Conservation (phyloP, 768 basidiomycete species). For the Cystofilobasidium macerans region DNA sequence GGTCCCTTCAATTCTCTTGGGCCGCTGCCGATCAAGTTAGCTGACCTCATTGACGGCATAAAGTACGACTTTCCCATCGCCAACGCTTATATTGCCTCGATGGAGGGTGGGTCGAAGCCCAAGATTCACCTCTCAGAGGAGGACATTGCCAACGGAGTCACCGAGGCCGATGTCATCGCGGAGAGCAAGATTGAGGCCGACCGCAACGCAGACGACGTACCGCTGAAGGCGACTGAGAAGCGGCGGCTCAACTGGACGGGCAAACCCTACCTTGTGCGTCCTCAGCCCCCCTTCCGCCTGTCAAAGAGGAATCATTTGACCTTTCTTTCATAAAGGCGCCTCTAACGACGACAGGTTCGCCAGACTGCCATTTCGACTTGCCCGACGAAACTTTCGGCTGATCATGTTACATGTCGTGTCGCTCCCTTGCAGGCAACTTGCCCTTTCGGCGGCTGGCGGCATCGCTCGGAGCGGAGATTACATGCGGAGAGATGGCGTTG, state of each 20-base stretch:
- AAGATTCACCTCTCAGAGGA: conserved; percentile 22
- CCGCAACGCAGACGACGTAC: conserved; percentile 51
- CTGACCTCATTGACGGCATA: not conserved
- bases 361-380: too few relatives aligned
- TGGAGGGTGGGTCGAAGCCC: conserved; percentile 34
- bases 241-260: conserved; percentile 73
- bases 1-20: conserved; percentile 27
- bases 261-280: conserved; percentile 72
- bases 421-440: conserved; percentile 41
- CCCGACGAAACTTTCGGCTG: too few relatives aligned
- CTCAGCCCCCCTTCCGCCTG: not conserved
- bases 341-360: conserved; percentile 20
- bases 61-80: conserved; percentile 60
- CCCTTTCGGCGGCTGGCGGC: conserved; percentile 88
- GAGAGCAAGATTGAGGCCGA: conserved; percentile 38
- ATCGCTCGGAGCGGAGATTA: conserved; percentile 80
- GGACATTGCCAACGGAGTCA: conserved; percentile 21
- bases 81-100: conserved; percentile 48
- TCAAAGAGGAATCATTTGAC: not conserved
- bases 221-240: conserved; percentile 66
- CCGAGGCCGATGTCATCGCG: conserved; percentile 24
- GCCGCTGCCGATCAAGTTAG: not conserved
- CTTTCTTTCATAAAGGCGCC: conserved; percentile 9
- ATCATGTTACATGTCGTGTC: too few relatives aligned
- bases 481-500: conserved; percentile 80